A percentile compares a stretch with the other conserved stretches of the same genome.
phyloP scores from a whole-genome alignment of 257 asterid genomes.

The Primulina huaijiensis region DNA sequence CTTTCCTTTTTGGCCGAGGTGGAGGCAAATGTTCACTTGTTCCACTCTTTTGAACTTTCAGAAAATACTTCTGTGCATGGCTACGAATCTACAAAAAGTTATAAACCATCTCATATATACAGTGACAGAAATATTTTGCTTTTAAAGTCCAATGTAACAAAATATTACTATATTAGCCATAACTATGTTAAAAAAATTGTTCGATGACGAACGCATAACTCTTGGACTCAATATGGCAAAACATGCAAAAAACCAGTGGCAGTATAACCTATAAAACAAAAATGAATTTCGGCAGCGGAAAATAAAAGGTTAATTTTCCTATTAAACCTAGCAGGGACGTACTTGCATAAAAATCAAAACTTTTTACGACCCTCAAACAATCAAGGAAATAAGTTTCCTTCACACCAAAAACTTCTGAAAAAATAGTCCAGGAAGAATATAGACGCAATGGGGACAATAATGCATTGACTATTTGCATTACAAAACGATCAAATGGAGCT shows the following conservation, averaged over 20 bases:
- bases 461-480: neutral
- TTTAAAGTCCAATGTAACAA: neutral
- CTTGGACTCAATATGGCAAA: neutral
- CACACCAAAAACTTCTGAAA: neutral
- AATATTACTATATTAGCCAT: neutral
- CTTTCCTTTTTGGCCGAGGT: slow-evolving; percentile 95
- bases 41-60: slow-evolving; percentile 89
- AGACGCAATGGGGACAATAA: neutral
- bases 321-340: neutral
- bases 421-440: slow-evolving; percentile 3
- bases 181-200: neutral
- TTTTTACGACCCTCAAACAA: neutral
- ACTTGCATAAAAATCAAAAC: no score
- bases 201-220: neutral
- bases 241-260: neutral
- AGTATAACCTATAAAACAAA: neutral
- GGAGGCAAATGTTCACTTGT: slow-evolving; percentile 90
- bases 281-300: neutral
- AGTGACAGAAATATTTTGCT: neutral
- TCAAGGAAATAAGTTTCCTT: neutral
- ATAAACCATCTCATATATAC: neutral
- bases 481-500: slow-evolving; percentile 11
- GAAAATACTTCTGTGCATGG: slow-evolving; percentile 93
- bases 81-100: slow-evolving; percentile 72
- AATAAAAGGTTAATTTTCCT: neutral